Evolutionary conservation across 2,329 filamentous ascomycete species (phyloP).

Genomic region (Diaporthe ilicicola): DNA sequence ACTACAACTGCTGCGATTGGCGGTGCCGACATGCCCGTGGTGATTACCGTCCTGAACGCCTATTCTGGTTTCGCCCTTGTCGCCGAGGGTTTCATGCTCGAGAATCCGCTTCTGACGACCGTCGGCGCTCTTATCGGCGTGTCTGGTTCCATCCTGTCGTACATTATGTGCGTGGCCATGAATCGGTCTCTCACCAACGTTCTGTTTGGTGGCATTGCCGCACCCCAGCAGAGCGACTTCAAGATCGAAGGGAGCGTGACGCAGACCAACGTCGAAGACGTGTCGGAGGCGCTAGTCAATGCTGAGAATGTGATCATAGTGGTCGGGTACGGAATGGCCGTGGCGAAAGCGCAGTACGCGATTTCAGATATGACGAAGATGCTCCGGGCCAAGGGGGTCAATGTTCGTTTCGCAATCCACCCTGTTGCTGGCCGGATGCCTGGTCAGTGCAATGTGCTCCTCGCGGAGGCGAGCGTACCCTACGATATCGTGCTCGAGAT

Average conservation of each 20-base stretch:
- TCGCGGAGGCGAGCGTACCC: slow-evolving; percentile 87
- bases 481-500: slow-evolving; percentile 95
- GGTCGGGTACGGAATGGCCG: slow-evolving; percentile 93
- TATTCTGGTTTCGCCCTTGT: slow-evolving; percentile 92
- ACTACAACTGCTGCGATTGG: slow-evolving; percentile 90
- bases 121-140: slow-evolving; percentile 89
- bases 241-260: slow-evolving; percentile 84
- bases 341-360: slow-evolving; percentile 91
- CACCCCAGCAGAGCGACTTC: slow-evolving; percentile 68
- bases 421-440: slow-evolving; percentile 93
- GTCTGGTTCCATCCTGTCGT: slow-evolving; percentile 87
- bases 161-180: slow-evolving; percentile 90
- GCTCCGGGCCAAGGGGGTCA: slow-evolving; percentile 78
- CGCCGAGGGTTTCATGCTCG: slow-evolving; percentile 90
- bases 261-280: slow-evolving; percentile 81
- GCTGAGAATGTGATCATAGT: slow-evolving; percentile 89
- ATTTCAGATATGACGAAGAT: slow-evolving; percentile 82
- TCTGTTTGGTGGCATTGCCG: slow-evolving; percentile 82
- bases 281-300: slow-evolving; percentile 76
- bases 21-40: slow-evolving; percentile 93
- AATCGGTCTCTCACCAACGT: slow-evolving; percentile 91
- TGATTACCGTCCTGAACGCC: slow-evolving; percentile 89
- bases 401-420: slow-evolving; percentile 89
- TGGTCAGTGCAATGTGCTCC: slow-evolving; percentile 89
- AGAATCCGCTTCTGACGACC: slow-evolving; percentile 84